Evolutionary conservation across 2,329 filamentous ascomycete genomes (phyloP).

Genomic region (Albifimbria verrucaria): DNA sequence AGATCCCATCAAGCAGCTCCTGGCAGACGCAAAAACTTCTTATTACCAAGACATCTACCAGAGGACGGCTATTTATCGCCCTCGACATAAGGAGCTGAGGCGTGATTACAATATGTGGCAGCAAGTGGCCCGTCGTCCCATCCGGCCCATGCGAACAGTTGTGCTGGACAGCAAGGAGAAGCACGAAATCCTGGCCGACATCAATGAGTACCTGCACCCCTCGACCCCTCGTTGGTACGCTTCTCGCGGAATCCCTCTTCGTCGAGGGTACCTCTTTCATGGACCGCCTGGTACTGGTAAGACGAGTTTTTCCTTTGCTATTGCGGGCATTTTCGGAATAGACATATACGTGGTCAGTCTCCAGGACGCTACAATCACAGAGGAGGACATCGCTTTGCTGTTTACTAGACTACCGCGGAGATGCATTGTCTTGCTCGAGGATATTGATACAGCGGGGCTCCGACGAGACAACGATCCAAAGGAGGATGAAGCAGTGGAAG

Average conservation of each 20-base stretch:
- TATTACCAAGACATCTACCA: constrained; percentile 51
- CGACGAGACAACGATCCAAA: constrained; percentile 36
- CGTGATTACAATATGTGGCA: constrained; percentile 49
- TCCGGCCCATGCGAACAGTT: constrained; percentile 71
- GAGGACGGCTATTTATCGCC: constrained; percentile 57
- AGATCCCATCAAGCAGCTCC: constrained; percentile 53
- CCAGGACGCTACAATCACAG: constrained; percentile 57
- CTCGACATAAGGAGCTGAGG: constrained; percentile 42
- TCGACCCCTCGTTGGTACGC: constrained; percentile 70
- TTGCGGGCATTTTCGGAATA: constrained; percentile 63
- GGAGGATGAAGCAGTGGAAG: constrained; percentile 17
- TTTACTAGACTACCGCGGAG: constrained; percentile 59
- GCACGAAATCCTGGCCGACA: constrained; percentile 62
- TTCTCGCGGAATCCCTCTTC: constrained; percentile 70
- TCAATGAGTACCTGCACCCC: constrained; percentile 76
- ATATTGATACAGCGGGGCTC: constrained; percentile 65
- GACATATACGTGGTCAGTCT: constrained; percentile 61
- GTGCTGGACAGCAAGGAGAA: constrained; percentile 69
- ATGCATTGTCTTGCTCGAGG: constrained; percentile 66
- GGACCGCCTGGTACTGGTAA: constrained; percentile 75
- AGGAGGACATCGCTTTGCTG: constrained; percentile 56
- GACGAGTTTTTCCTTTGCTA: constrained; percentile 62
- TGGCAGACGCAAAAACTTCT: constrained; percentile 49
- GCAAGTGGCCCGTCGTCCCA: constrained; percentile 59
- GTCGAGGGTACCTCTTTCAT: constrained; percentile 74